These are phyloP conservation scores for Gentiana macrophylla DNA, from an alignment of 257 asterid genomes.

Conservation along the genomic window DNA sequence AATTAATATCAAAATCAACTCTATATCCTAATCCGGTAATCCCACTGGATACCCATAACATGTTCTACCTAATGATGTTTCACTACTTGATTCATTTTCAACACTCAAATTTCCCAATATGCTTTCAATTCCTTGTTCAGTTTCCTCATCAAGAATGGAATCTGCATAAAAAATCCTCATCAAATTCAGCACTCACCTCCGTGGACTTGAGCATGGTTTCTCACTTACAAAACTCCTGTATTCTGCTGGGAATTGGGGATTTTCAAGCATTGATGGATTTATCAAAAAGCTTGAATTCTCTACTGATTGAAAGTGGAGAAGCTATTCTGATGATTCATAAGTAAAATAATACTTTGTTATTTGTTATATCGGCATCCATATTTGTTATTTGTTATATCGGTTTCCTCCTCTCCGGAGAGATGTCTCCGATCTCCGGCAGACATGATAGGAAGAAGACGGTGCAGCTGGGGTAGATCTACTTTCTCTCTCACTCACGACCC, in stretches of 20 bases:
- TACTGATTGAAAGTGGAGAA: constrained; percentile 32
- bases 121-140: constrained; percentile 74
- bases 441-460: too few relatives aligned
- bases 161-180: constrained; percentile 60
- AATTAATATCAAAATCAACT: constrained; percentile 8
- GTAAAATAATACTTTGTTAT: constrained; percentile 19
- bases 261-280: constrained; percentile 20
- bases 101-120: constrained; percentile 49
- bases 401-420: too few relatives aligned
- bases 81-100: constrained; percentile 15
- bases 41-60: constrained; percentile 84
- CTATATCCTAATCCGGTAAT: constrained; percentile 27
- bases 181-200: constrained; percentile 19
- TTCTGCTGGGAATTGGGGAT: constrained; percentile 19
- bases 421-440: too few relatives aligned
- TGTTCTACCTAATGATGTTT: constrained; percentile 12
- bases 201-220: constrained; percentile 49
- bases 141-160: constrained; percentile 78
- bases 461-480: too few relatives aligned
- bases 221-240: constrained; percentile 11
- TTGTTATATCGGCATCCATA: too few relatives aligned
- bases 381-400: too few relatives aligned
- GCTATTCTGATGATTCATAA: constrained; percentile 44
- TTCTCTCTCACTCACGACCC: too few relatives aligned
- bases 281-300: constrained; percentile 29